Base-by-base conservation (phyloP, 106 monocot genomes). In the Hemerocallis citrina region DNA sequence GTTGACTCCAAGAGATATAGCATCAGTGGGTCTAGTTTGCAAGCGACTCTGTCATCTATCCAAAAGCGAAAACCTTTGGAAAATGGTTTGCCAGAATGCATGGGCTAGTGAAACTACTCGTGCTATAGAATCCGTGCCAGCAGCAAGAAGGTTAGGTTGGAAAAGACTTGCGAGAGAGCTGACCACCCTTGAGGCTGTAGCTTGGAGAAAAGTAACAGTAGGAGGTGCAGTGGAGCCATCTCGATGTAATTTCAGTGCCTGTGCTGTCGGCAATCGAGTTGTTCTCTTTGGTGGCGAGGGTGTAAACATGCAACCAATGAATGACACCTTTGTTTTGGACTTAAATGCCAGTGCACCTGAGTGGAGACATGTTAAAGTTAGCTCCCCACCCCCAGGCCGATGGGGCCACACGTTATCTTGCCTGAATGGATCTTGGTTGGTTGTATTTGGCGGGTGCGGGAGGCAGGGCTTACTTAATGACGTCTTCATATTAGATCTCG, bases 271-370 rank as follows among this genome's bases (percentile, higher is more conserved):
- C 7, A 94, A 83, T 31, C 77, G 93, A 8, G 89, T 94, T 52
- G 89, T 94, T 29, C 85, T 94, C 45, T 94, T 94, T 66, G 93
- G 93, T 46, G 93, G 93, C 12, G 93, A 94, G 63, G 93, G 93
- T 10, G 80, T 94, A 22, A 89, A 94, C 68, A 94, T 94, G 93
- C 93, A 94, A 59, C 93, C 93, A 17, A 94, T 94, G 93, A 94
- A 94, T 64, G 93, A 94, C 51, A 94, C 93, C 17, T 94, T 94
- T 71, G 93, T 94, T 27, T 70, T 94, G 52, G 89, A 94, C 65
- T 65, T 95, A 43, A 89, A 76, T 64, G 75, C 89, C n/a, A 89
- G 71, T 45, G 78, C 67, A 7, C 94, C 94, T 1, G 94, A 81
- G 66, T 95, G 94, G 94, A 73, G 80, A 38, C 82, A 94, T 59